Conservation (phyloP, 2,329 filamentous ascomycete genomes). For the Alternaria panax region DNA sequence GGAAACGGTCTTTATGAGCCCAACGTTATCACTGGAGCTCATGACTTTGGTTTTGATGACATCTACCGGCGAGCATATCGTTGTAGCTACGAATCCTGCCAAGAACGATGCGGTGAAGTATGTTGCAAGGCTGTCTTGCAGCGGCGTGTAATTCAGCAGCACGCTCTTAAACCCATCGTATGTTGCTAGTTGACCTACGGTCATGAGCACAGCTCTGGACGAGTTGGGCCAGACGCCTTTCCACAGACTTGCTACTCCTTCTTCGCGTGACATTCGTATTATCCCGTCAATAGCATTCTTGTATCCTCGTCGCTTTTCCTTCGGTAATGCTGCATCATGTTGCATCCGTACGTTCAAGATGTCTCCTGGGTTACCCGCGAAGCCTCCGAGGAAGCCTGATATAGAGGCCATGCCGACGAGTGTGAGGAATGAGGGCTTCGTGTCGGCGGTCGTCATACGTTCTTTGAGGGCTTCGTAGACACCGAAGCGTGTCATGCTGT, state of each 20-base stretch:
- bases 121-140: constrained; percentile 73
- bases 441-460: constrained; percentile 62
- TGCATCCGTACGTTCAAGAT: constrained; percentile 99
- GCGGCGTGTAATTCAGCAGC: constrained; percentile 70
- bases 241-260: constrained; percentile 79
- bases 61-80: constrained; percentile 83
- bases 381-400: constrained; percentile 86
- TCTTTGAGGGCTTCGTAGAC: constrained; percentile 94
- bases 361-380: constrained; percentile 93
- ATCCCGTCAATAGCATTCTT: constrained; percentile 87
- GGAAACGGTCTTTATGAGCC: constrained; percentile 66
- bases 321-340: constrained; percentile 81
- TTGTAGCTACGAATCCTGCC: constrained; percentile 83
- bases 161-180: constrained; percentile 83
- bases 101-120: constrained; percentile 81
- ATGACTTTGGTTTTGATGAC: constrained; percentile 91
- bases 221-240: constrained; percentile 86
- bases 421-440: constrained; percentile 71
- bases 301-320: constrained; percentile 81
- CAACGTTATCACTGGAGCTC: constrained; percentile 66
- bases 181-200: constrained; percentile 79
- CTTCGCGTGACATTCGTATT: constrained; percentile 83
- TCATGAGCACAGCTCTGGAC: constrained; percentile 85
- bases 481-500: constrained; percentile 95
- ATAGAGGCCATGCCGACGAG: constrained; percentile 82